These are phyloP conservation scores for Collybia nuda DNA, from an alignment of 768 basidiomycete species.

Conservation along the genomic window DNA sequence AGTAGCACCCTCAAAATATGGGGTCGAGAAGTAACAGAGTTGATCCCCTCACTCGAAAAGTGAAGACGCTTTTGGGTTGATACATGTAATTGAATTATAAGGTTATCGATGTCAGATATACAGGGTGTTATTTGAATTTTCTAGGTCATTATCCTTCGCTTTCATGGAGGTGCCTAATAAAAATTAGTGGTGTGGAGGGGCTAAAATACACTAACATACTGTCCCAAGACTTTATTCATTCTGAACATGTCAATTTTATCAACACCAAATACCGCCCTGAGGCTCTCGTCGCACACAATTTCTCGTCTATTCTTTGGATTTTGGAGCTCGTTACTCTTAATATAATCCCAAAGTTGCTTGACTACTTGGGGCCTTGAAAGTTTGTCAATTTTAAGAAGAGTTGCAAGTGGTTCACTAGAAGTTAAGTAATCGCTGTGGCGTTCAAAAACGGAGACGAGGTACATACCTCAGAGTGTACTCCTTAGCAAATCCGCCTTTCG, in stretches of 20 bases:
- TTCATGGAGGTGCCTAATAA: conserved; percentile 35
- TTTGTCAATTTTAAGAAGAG: conserved; percentile 62
- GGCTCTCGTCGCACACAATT: conserved; percentile 76
- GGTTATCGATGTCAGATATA: neutral
- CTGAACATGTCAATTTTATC: conserved; percentile 91
- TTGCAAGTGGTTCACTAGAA: conserved; percentile 69
- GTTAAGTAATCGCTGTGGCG: neutral
- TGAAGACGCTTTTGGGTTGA: neutral
- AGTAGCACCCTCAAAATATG: no score
- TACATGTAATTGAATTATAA: conserved; percentile 3
- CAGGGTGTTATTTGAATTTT: neutral
- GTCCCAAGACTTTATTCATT: conserved; percentile 90
- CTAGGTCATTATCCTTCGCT: conserved; percentile 18
- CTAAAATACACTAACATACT: conserved; percentile 42
- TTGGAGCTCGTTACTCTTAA: conserved; percentile 79
- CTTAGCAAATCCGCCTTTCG: conserved; percentile 78
- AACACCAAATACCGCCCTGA: conserved; percentile 75
- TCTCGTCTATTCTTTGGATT: conserved; percentile 83
- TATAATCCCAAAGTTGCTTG: conserved; percentile 88
- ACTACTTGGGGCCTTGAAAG: conserved; percentile 89
- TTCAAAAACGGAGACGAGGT: neutral
- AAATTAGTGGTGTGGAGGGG: neutral
- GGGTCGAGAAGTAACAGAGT: no score
- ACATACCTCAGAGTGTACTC: conserved; percentile 71
- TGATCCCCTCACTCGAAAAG: neutral